Evolutionary conservation across 192 early-diverging fungal genomes (phyloP).

Genomic region (Coemansia sp.): DNA sequence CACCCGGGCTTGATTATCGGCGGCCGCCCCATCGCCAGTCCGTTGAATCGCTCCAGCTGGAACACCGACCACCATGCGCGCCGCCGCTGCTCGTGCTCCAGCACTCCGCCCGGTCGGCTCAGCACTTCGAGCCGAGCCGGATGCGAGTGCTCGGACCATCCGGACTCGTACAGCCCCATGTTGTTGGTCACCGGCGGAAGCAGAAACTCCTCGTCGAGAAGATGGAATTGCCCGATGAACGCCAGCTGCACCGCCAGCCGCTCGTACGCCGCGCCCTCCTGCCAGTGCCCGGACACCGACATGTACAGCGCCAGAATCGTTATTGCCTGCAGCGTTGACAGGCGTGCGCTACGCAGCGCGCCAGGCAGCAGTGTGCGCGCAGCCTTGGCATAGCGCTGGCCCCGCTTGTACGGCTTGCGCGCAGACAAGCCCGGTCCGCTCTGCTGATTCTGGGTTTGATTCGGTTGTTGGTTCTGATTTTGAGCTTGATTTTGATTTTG

Average conservation of each 20-base stretch:
- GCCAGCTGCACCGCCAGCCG: constrained; percentile 49
- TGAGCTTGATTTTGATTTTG: not conserved
- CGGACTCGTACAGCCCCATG: constrained; percentile 44
- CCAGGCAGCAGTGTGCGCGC: constrained; percentile 30
- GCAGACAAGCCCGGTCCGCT: not conserved
- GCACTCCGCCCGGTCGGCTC: constrained; percentile 39
- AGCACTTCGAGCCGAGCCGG: constrained; percentile 43
- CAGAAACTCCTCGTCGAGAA: constrained; percentile 53
- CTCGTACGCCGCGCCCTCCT: constrained; percentile 49
- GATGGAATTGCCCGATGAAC: constrained; percentile 50
- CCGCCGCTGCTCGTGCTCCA: constrained; percentile 48
- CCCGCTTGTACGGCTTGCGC: constrained; percentile 28
- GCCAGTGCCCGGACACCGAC: constrained; percentile 51
- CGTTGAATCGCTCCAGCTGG: constrained; percentile 52
- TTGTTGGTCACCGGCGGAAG: constrained; percentile 47
- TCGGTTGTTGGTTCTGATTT: too few relatives aligned
- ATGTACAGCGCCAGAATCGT: constrained; percentile 39
- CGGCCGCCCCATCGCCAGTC: constrained; percentile 52
- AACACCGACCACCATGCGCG: constrained; percentile 55
- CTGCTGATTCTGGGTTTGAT: too few relatives aligned
- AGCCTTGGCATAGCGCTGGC: constrained; percentile 29
- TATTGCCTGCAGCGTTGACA: constrained; percentile 46
- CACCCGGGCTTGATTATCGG: constrained; percentile 54
- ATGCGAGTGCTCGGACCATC: constrained; percentile 51
- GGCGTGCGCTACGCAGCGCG: constrained; percentile 9